Evolutionary conservation across 2,329 filamentous ascomycete genomes (phyloP).

Genomic region (Sporothrix brasiliensis): DNA sequence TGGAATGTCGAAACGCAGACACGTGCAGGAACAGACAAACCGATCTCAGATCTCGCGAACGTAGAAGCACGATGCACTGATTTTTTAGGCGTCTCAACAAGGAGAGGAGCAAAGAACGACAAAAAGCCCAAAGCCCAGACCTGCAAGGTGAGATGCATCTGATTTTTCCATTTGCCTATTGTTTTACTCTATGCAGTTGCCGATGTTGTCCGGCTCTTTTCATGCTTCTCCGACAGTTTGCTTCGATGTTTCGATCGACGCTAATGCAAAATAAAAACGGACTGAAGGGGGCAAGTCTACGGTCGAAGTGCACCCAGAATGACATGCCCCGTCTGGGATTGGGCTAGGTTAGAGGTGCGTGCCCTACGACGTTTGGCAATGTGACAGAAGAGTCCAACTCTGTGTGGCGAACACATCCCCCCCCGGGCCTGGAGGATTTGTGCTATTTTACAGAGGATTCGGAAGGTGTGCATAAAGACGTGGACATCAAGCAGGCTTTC

Average conservation of each 20-base stretch:
- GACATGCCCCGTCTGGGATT: background rate
- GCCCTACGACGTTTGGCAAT: background rate
- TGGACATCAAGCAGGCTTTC: no score
- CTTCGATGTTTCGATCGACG: conserved; percentile 14
- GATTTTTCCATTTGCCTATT: background rate
- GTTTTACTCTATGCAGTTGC: background rate
- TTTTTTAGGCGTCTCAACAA: background rate
- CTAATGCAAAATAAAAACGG: conserved; percentile 12
- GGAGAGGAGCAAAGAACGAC: background rate
- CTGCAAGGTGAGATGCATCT: background rate
- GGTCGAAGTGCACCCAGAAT: conserved; percentile 12
- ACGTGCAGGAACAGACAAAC: no score
- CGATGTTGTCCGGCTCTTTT: background rate
- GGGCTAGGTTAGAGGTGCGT: background rate
- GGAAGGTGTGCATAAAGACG: no score
- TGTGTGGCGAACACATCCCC: no score
- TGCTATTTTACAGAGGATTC: no score
- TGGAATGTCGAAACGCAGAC: no score
- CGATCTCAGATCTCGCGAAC: conserved; percentile 10
- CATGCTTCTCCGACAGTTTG: background rate
- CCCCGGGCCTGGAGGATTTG: no score
- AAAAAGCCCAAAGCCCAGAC: background rate
- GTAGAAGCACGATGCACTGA: background rate
- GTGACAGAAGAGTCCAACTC: background rate
- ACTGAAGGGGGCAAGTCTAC: background rate